Base-by-base conservation (phyloP, 2,329 filamentous ascomycete genomes). In the Alternaria triticimaculans region DNA sequence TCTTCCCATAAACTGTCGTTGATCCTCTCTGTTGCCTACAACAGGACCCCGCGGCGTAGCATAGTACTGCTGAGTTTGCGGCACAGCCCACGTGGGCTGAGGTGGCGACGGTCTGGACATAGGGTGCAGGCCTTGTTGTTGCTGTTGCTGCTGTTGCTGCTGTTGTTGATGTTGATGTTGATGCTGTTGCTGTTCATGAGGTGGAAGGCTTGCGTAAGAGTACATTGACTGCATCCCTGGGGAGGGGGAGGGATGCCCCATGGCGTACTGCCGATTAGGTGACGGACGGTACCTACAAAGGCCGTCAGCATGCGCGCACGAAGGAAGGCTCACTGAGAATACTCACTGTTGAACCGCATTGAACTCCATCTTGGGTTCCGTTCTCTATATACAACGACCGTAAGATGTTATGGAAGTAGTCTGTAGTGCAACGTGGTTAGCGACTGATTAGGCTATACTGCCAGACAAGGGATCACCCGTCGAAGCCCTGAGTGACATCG, bases 281-380 rank as follows among this genome's bases (percentile, higher is more conserved):
- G 78, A 74, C 58, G 75, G 72, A 21, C 71, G 73, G 65, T 77
- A 80, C 76, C 79, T 80, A 72, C 74, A 76, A 62, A 48, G 65
- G 43, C 41, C 41, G 66, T 80, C 61, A 79, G 75, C 61, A 53
- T 59, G 48, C 43, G 23, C 33, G 28, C 49, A 20, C 46, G 15
- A 9, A 21, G 14, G 21, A 30, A 62, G 62, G 65, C 57, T 21
- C 33, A 53, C 23, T 11, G 50, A 46, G 43, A 50, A 49, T 56
- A 64, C 80, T 75, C 76, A 81, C 80, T 81, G 80, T 53, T 78
- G 76, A 68, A 76, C 63, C 67, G 79, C 76, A 80, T 81, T 80
- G 75, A 79, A 81, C 76, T 81, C 80, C 80, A 81, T 81, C 68
- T 77, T 78, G 72, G 73, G 66, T 59, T 63, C 72, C 67, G 67